A percentile compares a stretch with the other conserved stretches of the same genome.
These are phyloP conservation scores for Nakazawaea ernobii DNA, from an alignment of 805 yeast species.

Conservation along the genomic window DNA sequence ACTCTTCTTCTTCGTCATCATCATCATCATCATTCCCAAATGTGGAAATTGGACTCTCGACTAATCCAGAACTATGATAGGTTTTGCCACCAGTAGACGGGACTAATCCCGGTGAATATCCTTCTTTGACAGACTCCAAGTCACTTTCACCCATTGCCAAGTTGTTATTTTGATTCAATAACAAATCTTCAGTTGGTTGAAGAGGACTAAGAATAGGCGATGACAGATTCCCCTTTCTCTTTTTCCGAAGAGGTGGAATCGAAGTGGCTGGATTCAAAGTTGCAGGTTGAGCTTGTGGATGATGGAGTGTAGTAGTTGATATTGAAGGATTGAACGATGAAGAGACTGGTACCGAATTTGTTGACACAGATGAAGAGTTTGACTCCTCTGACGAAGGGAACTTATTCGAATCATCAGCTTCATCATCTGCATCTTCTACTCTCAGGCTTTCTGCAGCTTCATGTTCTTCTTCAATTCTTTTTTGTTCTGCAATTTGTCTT, in stretches of 20 bases:
- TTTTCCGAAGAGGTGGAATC: conserved; percentile 6
- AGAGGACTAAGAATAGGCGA: conserved; percentile 5
- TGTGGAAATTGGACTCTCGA: conserved; percentile 7
- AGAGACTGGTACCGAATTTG: not conserved
- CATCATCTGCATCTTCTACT: not conserved
- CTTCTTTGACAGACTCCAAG: conserved; percentile 3
- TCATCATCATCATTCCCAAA: conserved; percentile 2
- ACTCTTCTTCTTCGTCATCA: conserved; percentile 19
- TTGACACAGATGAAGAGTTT: not conserved
- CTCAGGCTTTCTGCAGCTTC: conserved; percentile 3
- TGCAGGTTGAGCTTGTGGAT: not conserved
- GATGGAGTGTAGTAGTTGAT: not conserved
- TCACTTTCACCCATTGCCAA: conserved; percentile 3
- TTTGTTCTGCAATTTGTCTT: conserved; percentile 25
- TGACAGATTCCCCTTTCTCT: conserved; percentile 8
- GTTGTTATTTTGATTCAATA: not conserved
- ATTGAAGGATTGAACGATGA: too few species aligned
- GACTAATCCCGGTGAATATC: conserved; percentile 4
- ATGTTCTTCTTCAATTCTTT: conserved; percentile 17
- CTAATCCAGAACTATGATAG: conserved; percentile 3
- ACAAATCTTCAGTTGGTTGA: not conserved
- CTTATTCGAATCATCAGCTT: not conserved
- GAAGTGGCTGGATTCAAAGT: not conserved
- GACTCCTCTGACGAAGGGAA: not conserved
- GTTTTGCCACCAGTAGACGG: not conserved